Conservation (phyloP, 768 basidiomycete species). For the Podaxis sp. region DNA sequence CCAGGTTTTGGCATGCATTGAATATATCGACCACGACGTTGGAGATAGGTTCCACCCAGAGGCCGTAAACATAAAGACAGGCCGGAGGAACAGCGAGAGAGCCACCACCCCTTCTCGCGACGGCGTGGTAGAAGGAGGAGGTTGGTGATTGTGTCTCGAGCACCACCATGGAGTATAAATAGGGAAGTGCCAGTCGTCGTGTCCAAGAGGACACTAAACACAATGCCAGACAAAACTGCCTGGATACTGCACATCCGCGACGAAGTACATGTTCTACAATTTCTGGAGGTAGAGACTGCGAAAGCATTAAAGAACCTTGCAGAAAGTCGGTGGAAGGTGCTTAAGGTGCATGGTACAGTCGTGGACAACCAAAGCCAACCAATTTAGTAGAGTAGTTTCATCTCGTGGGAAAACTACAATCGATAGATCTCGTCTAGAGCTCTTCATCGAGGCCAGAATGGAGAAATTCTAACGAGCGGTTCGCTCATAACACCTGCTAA, state of each 20-base stretch:
- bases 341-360: background rate
- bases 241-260: slow-evolving; percentile 20
- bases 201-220: slow-evolving; percentile 24
- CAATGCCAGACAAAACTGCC: slow-evolving; percentile 19
- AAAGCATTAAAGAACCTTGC: background rate
- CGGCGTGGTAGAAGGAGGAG: background rate
- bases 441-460: too few relatives aligned
- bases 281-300: slow-evolving; percentile 22
- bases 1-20: slow-evolving; percentile 17
- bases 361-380: too few relatives aligned
- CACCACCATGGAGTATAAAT: slow-evolving; percentile 23
- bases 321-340: background rate
- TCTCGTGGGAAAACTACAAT: too few relatives aligned
- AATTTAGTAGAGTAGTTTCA: too few relatives aligned
- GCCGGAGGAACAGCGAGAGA: background rate
- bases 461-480: too few relatives aligned
- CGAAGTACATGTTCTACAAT: slow-evolving; percentile 22
- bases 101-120: background rate
- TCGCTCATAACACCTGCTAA: too few relatives aligned
- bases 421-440: too few relatives aligned
- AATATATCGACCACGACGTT: slow-evolving; percentile 21
- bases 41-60: slow-evolving; percentile 23
- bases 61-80: slow-evolving; percentile 12
- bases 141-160: slow-evolving; percentile 14
- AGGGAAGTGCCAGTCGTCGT: slow-evolving; percentile 23